phyloP scores from a whole-genome alignment of 2,329 filamentous ascomycete species.

The Diaporthe sp. region DNA sequence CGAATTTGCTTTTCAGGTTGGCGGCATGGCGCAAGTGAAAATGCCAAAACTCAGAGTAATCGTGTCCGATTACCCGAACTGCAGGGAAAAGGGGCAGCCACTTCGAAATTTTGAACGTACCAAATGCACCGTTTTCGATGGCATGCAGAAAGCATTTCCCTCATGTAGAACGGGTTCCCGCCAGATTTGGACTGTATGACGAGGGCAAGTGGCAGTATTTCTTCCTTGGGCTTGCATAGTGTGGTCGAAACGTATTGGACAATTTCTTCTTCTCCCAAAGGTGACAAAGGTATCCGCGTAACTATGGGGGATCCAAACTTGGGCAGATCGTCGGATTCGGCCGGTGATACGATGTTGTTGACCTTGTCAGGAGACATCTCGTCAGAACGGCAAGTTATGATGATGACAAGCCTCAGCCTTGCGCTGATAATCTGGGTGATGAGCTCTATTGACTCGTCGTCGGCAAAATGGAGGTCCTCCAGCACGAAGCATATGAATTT shows the following conservation, averaged over 20 bases:
- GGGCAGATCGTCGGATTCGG: slow-evolving; percentile 62
- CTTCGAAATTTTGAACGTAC: slow-evolving; percentile 58
- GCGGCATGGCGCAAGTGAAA: background rate
- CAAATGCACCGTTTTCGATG: slow-evolving; percentile 86
- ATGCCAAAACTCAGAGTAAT: background rate
- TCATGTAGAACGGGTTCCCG: slow-evolving; percentile 91
- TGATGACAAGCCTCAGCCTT: slow-evolving; percentile 83
- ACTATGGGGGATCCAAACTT: slow-evolving; percentile 63
- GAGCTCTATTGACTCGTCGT: slow-evolving; percentile 86
- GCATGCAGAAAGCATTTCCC: slow-evolving; percentile 89
- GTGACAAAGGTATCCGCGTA: slow-evolving; percentile 77
- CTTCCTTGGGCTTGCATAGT: slow-evolving; percentile 77
- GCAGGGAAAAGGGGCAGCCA: background rate
- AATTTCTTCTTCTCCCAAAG: slow-evolving; percentile 83
- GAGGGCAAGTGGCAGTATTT: slow-evolving; percentile 80
- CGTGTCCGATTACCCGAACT: background rate
- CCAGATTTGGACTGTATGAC: slow-evolving; percentile 90
- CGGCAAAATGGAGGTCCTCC: slow-evolving; percentile 91
- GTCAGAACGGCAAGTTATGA: slow-evolving; percentile 80
- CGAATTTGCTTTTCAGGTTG: background rate
- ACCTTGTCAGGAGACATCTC: slow-evolving; percentile 69
- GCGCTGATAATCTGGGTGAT: slow-evolving; percentile 83
- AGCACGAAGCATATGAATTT: slow-evolving; percentile 90
- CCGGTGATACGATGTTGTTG: slow-evolving; percentile 63
- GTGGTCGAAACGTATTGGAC: slow-evolving; percentile 85